Conservation (phyloP, 352 stramenopile genomes). For the Phytophthora palmivora region DNA sequence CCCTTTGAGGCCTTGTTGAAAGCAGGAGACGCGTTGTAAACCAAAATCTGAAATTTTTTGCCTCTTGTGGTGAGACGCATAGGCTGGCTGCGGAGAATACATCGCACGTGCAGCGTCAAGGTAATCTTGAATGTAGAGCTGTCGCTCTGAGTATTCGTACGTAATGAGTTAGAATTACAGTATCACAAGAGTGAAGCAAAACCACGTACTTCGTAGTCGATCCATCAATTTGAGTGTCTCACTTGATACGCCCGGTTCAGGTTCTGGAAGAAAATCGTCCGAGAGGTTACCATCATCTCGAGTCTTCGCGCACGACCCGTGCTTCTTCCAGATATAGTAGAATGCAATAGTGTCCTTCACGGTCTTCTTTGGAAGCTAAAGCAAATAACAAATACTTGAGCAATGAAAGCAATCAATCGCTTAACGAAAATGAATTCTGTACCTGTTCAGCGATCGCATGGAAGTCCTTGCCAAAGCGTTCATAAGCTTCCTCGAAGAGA, state of each 20-base stretch:
- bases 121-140: constrained; percentile 73
- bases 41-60: constrained; percentile 61
- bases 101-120: constrained; percentile 66
- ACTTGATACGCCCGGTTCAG: constrained; percentile 59
- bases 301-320: constrained; percentile 53
- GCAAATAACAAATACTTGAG: constrained; percentile 6
- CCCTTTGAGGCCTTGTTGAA: constrained; percentile 61
- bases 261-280: constrained; percentile 60
- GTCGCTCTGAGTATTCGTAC: constrained; percentile 52
- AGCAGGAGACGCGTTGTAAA: constrained; percentile 51
- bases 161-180: not conserved
- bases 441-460: constrained; percentile 78
- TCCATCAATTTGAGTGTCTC: constrained; percentile 71
- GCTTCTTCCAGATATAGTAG: constrained; percentile 91
- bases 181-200: not conserved
- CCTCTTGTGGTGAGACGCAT: constrained; percentile 55
- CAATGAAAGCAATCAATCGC: not conserved
- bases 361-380: constrained; percentile 67
- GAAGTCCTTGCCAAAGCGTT: constrained; percentile 82
- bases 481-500: constrained; percentile 82
- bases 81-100: constrained; percentile 44
- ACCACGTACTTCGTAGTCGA: constrained; percentile 62
- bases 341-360: constrained; percentile 76
- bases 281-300: constrained; percentile 42
- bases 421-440: not conserved